Percentiles rank a stretch among this genome's conserved stretches.
Conservation (phyloP, 352 stramenopile genomes). For the Phytophthora colocasiae region DNA sequence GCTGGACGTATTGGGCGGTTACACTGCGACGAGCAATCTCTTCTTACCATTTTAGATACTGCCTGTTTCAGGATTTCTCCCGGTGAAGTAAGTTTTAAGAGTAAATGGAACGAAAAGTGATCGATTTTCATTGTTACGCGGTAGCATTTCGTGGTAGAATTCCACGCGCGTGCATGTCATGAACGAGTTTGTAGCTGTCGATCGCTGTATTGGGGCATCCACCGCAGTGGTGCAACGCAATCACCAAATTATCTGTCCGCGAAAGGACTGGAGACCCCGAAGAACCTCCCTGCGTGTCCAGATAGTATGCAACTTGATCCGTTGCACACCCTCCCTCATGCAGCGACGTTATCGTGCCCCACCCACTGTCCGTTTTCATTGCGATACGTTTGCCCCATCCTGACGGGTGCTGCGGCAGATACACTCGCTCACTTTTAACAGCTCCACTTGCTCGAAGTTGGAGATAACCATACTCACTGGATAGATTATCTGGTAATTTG, state of each 20-base stretch:
- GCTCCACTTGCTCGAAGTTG: conserved; percentile 46
- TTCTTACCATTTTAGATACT: conserved; percentile 1
- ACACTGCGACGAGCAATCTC: not conserved
- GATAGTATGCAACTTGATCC: conserved; percentile 70
- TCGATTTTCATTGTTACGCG: conserved; percentile 6
- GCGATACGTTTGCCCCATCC: conserved; percentile 78
- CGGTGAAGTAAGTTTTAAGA: not conserved
- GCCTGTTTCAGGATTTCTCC: too few relatives aligned
- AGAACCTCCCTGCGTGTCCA: conserved; percentile 77
- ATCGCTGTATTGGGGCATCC: conserved; percentile 79
- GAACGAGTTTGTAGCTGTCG: conserved; percentile 65
- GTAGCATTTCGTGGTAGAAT: conserved; percentile 55
- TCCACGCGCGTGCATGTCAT: conserved; percentile 43
- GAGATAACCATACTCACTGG: conserved; percentile 59
- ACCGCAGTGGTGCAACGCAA: conserved; percentile 79
- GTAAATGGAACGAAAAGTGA: too few relatives aligned
- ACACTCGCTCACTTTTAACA: conserved; percentile 48
- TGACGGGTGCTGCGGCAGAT: conserved; percentile 64
- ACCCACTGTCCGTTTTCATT: conserved; percentile 50
- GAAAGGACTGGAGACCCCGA: conserved; percentile 75
- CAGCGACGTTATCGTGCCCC: conserved; percentile 54
- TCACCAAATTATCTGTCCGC: conserved; percentile 62
- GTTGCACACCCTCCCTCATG: conserved; percentile 45
- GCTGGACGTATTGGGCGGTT: conserved; percentile 23
- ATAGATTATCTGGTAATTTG: conserved; percentile 57